phyloP scores from a whole-genome alignment of 1,284 basidiomycete species.

The Phenoliferia sp. region DNA sequence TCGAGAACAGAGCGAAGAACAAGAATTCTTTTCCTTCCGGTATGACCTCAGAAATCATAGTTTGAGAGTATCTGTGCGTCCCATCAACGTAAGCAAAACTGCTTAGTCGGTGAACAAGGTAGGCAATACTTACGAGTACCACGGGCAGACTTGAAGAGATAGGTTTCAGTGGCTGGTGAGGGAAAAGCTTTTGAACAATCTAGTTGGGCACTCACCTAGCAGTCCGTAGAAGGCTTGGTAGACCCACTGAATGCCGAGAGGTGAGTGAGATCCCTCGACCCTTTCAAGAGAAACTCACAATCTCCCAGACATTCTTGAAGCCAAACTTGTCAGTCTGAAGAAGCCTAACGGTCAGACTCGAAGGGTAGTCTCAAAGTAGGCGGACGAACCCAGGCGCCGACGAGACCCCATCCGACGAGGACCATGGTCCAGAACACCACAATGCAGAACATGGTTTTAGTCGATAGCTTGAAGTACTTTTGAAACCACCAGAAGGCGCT shows the following conservation, averaged over 20 bases:
- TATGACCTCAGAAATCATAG: conserved; percentile 36
- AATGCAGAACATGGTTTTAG: conserved; percentile 31
- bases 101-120: background rate
- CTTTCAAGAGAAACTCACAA: background rate
- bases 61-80: conserved; percentile 36
- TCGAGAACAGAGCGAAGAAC: conserved; percentile 37
- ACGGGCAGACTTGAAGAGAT: background rate
- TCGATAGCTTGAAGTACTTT: conserved; percentile 59
- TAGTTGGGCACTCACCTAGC: background rate
- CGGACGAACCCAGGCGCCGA: conserved; percentile 39
- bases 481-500: conserved; percentile 69
- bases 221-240: background rate
- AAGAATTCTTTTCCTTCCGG: conserved; percentile 38
- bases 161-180: background rate
- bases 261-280: background rate
- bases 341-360: too few relatives aligned
- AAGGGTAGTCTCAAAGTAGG: too few relatives aligned
- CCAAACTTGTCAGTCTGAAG: conserved; percentile 36
- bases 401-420: conserved; percentile 35
- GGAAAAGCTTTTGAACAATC: background rate
- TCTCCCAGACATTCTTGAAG: conserved; percentile 25
- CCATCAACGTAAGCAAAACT: conserved; percentile 31
- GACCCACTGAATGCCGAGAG: background rate
- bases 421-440: conserved; percentile 34
- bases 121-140: background rate